Evolutionary conservation across 1,139 yeast species (phyloP).

Genomic region (Sugiyamaella japonica): DNA sequence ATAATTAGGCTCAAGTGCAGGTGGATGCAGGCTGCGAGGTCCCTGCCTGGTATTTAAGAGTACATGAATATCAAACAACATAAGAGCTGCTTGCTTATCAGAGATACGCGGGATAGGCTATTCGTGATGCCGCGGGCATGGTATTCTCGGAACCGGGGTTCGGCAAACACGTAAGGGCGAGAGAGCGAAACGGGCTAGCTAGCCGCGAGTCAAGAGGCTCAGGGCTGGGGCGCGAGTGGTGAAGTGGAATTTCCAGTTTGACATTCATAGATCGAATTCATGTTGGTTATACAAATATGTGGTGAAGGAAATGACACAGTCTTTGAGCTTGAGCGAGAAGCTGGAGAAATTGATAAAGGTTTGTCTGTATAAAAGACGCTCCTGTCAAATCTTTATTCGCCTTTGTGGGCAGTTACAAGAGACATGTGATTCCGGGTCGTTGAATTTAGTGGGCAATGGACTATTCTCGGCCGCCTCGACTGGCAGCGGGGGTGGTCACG

Average conservation of each 20-base stretch:
- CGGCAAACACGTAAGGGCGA: too few species aligned
- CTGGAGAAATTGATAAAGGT: conserved; percentile 29
- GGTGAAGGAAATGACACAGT: conserved; percentile 18
- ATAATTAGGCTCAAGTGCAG: not conserved
- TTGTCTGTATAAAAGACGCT: conserved; percentile 29
- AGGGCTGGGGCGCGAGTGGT: not conserved
- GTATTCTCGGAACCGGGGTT: too few species aligned
- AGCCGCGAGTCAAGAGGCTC: conserved; percentile 1
- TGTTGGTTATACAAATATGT: too few species aligned
- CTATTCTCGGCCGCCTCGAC: conserved; percentile 1
- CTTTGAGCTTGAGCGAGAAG: conserved; percentile 20
- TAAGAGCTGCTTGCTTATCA: not conserved
- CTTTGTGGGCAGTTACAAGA: conserved; percentile 39
- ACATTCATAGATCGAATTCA: too few species aligned
- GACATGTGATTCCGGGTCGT: conserved; percentile 23
- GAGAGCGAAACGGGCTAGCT: not conserved
- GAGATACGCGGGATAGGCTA: not conserved
- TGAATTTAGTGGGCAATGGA: conserved; percentile 12
- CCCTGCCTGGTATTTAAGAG: not conserved
- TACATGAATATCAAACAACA: not conserved
- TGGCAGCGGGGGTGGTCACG: not conserved
- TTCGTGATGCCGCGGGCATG: too few species aligned
- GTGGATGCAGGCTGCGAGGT: not conserved
- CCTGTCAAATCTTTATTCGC: conserved; percentile 30
- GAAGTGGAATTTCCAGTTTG: not conserved